Percentiles rank a stretch among this genome's conserved stretches.
phyloP scores from a whole-genome alignment of 2,329 filamentous ascomycete species.

The Ceratocystis papillata region DNA sequence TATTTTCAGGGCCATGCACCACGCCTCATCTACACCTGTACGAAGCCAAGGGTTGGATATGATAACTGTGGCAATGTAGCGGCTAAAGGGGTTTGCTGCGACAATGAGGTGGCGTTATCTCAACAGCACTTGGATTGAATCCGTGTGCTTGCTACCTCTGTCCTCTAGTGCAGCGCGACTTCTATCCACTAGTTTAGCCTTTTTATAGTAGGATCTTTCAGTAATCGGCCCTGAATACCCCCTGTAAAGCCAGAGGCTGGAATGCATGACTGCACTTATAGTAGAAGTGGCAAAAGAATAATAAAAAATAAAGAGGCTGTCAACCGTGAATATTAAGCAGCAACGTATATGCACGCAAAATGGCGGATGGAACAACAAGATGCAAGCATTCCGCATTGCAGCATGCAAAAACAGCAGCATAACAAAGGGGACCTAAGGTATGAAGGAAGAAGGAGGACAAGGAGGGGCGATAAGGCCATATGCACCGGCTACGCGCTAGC shows the following conservation, averaged over 20 bases:
- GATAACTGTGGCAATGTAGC: too few species aligned
- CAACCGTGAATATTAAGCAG: neutral
- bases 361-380: neutral
- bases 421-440: neutral
- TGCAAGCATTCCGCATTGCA: neutral
- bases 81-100: neutral
- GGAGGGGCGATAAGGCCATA: neutral
- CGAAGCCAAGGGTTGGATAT: too few species aligned
- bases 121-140: too few species aligned
- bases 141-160: neutral
- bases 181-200: too few species aligned
- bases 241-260: neutral
- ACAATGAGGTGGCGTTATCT: neutral
- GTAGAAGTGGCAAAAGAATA: neutral
- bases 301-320: neutral
- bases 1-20: neutral
- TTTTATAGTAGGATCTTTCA: neutral
- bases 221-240: conserved; percentile 7
- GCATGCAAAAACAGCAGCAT: neutral
- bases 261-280: neutral
- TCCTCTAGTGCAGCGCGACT: neutral
- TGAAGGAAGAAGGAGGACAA: neutral
- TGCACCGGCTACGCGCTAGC: neutral
- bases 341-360: neutral
- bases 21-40: neutral